These are phyloP conservation scores for Stylonectria norvegica DNA, from an alignment of 2,329 filamentous ascomycete species.

Conservation along the genomic window DNA sequence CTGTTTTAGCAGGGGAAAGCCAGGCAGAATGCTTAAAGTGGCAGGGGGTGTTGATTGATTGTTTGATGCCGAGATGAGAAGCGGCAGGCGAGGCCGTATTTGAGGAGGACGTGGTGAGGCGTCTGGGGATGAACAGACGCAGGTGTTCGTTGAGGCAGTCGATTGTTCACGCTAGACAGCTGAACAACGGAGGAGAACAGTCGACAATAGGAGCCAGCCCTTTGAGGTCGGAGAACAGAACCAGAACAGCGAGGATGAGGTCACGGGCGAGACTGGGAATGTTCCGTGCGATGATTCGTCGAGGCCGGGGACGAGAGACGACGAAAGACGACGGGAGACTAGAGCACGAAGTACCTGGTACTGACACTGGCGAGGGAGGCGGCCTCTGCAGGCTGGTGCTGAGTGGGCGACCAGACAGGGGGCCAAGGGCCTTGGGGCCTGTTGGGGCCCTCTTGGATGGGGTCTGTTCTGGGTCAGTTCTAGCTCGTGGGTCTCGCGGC, in stretches of 20 bases:
- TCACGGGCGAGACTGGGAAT: conserved; percentile 25
- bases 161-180: conserved; percentile 27
- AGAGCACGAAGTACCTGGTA: conserved; percentile 25
- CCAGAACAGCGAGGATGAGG: conserved; percentile 26
- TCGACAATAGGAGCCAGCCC: background rate
- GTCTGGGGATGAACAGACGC: background rate
- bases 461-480: background rate
- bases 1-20: conserved; percentile 23
- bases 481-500: background rate
- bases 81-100: too few species aligned
- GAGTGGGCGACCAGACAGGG: conserved; percentile 18
- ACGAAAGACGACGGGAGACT: conserved; percentile 23
- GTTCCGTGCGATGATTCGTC: conserved; percentile 23
- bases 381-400: conserved; percentile 2
- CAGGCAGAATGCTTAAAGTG: conserved; percentile 27
- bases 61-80: too few species aligned
- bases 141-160: conserved; percentile 21
- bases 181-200: conserved; percentile 24
- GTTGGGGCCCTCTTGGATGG: background rate
- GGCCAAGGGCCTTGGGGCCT: background rate
- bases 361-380: too few species aligned
- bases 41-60: conserved; percentile 18
- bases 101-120: too few species aligned
- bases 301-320: conserved; percentile 17
- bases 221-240: conserved; percentile 24